Percentiles rank a stretch among this genome's conserved stretches.
Evolutionary conservation across 2,329 filamentous ascomycete species (phyloP).

Genomic region (Curvularia eragrostidis): DNA sequence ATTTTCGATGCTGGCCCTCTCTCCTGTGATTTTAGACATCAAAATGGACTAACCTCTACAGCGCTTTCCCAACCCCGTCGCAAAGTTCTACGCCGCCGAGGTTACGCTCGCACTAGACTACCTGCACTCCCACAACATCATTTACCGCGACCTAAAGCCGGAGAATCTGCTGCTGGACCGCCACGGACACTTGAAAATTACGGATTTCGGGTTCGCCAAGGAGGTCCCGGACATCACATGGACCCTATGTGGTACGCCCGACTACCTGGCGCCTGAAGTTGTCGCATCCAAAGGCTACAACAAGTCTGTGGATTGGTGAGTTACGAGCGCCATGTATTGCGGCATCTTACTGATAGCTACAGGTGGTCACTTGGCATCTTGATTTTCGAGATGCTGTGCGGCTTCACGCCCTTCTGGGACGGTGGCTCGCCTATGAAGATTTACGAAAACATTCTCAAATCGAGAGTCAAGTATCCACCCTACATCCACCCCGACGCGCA

Average conservation of each 20-base stretch:
- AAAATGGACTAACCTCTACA: conserved; percentile 49
- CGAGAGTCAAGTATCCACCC: conserved; percentile 92
- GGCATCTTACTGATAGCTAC: conserved; percentile 11
- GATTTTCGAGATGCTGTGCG: conserved; percentile 99
- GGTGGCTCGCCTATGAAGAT: conserved; percentile 98
- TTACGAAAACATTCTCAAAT: conserved; percentile 98
- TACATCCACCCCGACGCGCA: conserved; percentile 96
- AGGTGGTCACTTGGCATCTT: conserved; percentile 99
- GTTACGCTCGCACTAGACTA: conserved; percentile 96
- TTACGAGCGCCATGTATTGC: conserved; percentile 23
- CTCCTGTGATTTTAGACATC: neutral
- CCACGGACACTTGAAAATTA: conserved; percentile 95
- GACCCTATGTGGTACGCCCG: conserved; percentile 96
- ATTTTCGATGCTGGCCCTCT: neutral
- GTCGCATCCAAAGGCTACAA: conserved; percentile 99
- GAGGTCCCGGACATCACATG: conserved; percentile 98
- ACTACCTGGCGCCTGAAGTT: conserved; percentile 96
- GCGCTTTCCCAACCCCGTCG: conserved; percentile 98
- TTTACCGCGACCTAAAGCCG: conserved; percentile 96
- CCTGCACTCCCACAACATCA: conserved; percentile 91
- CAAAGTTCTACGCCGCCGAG: conserved; percentile 98
- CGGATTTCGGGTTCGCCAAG: conserved; percentile 98
- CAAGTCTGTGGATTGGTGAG: conserved; percentile 98
- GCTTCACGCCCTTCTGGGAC: conserved; percentile 99
- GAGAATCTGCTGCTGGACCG: conserved; percentile 91